Evolutionary conservation across 257 asterid genomes (phyloP).

Genomic region (Solanum sejunctum): DNA sequence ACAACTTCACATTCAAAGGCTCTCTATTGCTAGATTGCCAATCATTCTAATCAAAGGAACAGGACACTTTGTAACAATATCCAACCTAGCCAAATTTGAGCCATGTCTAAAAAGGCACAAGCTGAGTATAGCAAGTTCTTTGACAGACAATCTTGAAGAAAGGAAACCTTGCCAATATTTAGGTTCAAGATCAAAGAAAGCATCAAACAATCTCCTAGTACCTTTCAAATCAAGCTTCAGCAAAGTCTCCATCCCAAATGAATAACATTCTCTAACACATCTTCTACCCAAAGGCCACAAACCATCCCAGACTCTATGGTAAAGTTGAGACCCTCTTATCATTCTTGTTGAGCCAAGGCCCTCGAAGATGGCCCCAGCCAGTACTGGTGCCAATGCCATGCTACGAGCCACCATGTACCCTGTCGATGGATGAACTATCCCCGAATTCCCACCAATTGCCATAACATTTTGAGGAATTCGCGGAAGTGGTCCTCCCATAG

Average conservation of each 20-base stretch:
- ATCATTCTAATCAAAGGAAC: slow-evolving; percentile 53
- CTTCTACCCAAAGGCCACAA: slow-evolving; percentile 74
- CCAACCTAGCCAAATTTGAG: slow-evolving; percentile 50
- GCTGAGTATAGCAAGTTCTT: slow-evolving; percentile 53
- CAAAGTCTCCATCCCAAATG: slow-evolving; percentile 84
- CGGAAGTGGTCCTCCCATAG: slow-evolving; percentile 93
- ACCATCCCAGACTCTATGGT: slow-evolving; percentile 50
- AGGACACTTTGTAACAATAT: slow-evolving; percentile 63
- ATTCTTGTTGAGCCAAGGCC: slow-evolving; percentile 80
- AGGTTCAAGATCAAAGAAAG: slow-evolving; percentile 78
- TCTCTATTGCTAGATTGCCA: slow-evolving; percentile 58
- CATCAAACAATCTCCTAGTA: slow-evolving; percentile 62
- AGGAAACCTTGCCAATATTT: slow-evolving; percentile 67
- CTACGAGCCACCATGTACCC: slow-evolving; percentile 74
- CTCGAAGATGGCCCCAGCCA: slow-evolving; percentile 50
- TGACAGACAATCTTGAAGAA: slow-evolving; percentile 54
- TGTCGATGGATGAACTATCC: slow-evolving; percentile 76
- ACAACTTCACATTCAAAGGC: slow-evolving; percentile 21
- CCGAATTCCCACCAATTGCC: slow-evolving; percentile 86
- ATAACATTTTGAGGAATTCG: slow-evolving; percentile 57
- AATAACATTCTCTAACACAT: slow-evolving; percentile 46
- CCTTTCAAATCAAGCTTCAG: slow-evolving; percentile 64
- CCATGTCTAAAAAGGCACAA: slow-evolving; percentile 49
- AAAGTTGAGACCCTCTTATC: slow-evolving; percentile 54
- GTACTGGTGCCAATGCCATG: slow-evolving; percentile 41